Conservation (phyloP, 495 filamentous ascomycete species). For the Penicillium dipodomyicola region DNA sequence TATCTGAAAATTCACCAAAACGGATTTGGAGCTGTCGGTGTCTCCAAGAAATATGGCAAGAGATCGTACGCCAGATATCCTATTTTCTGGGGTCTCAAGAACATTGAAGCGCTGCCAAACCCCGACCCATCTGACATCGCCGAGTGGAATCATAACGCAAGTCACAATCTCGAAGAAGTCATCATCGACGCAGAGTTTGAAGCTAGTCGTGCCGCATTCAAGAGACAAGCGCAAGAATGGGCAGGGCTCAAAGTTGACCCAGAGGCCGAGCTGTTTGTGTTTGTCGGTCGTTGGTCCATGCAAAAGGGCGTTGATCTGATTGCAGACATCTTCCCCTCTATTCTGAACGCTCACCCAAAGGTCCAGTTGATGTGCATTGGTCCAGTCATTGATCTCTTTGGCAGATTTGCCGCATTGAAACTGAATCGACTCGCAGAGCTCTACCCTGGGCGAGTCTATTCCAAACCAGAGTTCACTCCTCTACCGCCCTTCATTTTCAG, state of each 20-base stretch:
- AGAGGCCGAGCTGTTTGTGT: conserved; percentile 70
- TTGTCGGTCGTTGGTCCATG: conserved; percentile 75
- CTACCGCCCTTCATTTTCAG: conserved; percentile 76
- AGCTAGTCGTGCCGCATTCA: conserved; percentile 53
- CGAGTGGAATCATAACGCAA: conserved; percentile 58
- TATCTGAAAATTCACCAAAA: conserved; percentile 72
- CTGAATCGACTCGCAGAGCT: conserved; percentile 65
- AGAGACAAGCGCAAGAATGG: conserved; percentile 73
- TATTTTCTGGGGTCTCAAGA: conserved; percentile 75
- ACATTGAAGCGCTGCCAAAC: conserved; percentile 68
- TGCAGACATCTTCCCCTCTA: conserved; percentile 70
- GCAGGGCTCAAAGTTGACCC: conserved; percentile 66
- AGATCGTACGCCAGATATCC: conserved; percentile 74
- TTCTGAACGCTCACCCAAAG: conserved; percentile 65
- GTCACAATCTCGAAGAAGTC: conserved; percentile 46
- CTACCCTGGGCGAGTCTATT: conserved; percentile 70
- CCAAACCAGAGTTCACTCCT: conserved; percentile 75
- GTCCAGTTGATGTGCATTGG: conserved; percentile 70
- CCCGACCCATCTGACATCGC: conserved; percentile 73
- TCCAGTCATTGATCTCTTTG: conserved; percentile 75
- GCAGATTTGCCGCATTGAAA: conserved; percentile 73
- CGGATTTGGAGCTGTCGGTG: conserved; percentile 74
- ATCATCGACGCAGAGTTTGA: conserved; percentile 58
- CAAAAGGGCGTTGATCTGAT: conserved; percentile 81
- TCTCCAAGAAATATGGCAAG: conserved; percentile 72